Conservation (phyloP, 129 eudicot species). For the Chrysanthemum seticuspe region DNA sequence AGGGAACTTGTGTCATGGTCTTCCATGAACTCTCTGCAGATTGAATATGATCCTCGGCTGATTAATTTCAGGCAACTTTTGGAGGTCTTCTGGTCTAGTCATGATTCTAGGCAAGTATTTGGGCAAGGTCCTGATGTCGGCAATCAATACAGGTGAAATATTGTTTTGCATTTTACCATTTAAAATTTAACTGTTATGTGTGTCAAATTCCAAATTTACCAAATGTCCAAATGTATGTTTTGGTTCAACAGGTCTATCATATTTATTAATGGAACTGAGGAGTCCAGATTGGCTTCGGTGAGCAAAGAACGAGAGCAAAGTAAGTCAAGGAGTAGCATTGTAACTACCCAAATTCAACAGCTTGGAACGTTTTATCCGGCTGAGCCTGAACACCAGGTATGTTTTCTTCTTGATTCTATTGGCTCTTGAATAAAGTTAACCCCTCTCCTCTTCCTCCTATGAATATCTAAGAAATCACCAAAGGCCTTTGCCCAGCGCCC, state of each 20-base stretch:
- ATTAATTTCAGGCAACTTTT: conserved; percentile 80
- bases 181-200: background rate
- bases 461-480: no score
- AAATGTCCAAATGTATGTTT: background rate
- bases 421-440: background rate
- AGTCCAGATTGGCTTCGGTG: conserved; percentile 74
- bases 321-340: conserved; percentile 67
- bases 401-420: conserved; percentile 1
- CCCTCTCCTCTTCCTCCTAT: no score
- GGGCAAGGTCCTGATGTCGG: conserved; percentile 99
- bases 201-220: background rate
- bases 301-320: conserved; percentile 96
- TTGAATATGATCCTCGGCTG: conserved; percentile 89
- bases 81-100: conserved; percentile 97
- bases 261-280: conserved; percentile 85
- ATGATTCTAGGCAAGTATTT: conserved; percentile 95
- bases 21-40: conserved; percentile 48
- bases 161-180: background rate
- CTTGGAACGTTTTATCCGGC: conserved; percentile 78
- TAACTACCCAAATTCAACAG: conserved; percentile 88
- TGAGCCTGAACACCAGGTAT: conserved; percentile 95
- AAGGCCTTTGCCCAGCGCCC: no score
- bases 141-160: conserved; percentile 75
- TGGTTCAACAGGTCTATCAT: conserved; percentile 72
- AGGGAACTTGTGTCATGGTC: conserved; percentile 34